Evolutionary conservation across 116 monocot species (phyloP).

Genomic region (Trichopus zeylanicus): DNA sequence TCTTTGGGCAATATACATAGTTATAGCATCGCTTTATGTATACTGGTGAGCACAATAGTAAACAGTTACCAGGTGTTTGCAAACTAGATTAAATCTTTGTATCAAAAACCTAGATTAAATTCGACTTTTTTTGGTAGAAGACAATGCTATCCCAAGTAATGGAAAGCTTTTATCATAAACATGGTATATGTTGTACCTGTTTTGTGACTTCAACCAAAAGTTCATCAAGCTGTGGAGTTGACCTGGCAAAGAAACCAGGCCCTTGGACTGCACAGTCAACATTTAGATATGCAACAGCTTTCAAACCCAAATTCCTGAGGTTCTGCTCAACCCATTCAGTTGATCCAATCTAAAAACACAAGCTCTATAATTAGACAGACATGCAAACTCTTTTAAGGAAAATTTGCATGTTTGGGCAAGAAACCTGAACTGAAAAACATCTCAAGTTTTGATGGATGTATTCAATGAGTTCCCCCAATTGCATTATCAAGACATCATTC

Average conservation of each 20-base stretch:
- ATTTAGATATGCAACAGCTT: constrained; percentile 76
- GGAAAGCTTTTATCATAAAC: too few species aligned
- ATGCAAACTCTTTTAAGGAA: not conserved
- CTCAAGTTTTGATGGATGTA: too few species aligned
- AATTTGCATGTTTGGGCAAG: not conserved
- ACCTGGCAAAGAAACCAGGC: constrained; percentile 57
- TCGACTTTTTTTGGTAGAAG: too few species aligned
- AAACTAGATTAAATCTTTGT: too few species aligned
- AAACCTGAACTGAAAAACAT: not conserved
- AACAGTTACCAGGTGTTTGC: too few species aligned
- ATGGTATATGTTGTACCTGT: constrained; percentile 23
- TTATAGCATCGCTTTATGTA: too few species aligned
- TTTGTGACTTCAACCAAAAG: constrained; percentile 64
- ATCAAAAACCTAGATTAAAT: too few species aligned
- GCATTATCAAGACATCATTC: too few species aligned
- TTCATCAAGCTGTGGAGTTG: constrained; percentile 70
- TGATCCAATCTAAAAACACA: constrained; percentile 70
- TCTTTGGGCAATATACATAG: too few species aligned
- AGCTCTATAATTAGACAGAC: not conserved
- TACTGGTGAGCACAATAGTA: too few species aligned
- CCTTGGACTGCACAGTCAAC: constrained; percentile 92
- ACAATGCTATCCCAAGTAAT: too few species aligned
- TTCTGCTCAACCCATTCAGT: constrained; percentile 94
- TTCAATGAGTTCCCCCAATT: too few species aligned
- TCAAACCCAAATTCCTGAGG: constrained; percentile 39